phyloP scores from a whole-genome alignment of 31 red algal species.

The Odonthalia washingtoniensis region DNA sequence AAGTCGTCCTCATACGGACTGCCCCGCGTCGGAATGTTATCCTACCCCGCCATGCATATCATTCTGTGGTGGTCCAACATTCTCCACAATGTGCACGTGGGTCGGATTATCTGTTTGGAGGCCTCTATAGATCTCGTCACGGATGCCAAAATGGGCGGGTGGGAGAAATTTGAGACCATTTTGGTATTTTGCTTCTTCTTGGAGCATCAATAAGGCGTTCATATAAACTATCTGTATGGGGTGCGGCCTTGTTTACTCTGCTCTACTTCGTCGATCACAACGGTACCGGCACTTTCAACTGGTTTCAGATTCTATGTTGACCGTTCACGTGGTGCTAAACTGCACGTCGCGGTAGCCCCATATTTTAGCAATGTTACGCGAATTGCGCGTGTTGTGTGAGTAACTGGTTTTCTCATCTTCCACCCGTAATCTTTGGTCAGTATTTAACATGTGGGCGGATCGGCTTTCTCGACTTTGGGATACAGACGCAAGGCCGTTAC shows the following conservation, averaged over 20 bases:
- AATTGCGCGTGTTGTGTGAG: constrained; percentile 13
- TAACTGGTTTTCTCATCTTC: background rate
- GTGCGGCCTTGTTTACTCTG: constrained; percentile 18
- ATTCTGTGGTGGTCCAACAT: constrained; percentile 7
- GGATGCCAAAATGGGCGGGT: constrained; percentile 22
- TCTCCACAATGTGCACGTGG: background rate
- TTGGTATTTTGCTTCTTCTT: constrained; percentile 24
- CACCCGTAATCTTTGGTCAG: constrained; percentile 3
- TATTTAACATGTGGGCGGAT: constrained; percentile 19
- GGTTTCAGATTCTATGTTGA: constrained; percentile 40
- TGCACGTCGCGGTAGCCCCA: constrained; percentile 17
- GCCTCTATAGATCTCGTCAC: background rate
- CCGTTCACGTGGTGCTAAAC: constrained; percentile 14
- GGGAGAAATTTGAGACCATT: background rate
- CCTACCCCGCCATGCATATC: constrained; percentile 1
- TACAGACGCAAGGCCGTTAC: background rate
- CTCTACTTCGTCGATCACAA: background rate
- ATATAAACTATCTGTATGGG: constrained; percentile 52
- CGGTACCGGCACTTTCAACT: background rate
- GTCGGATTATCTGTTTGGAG: background rate
- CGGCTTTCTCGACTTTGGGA: background rate
- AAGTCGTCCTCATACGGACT: no score
- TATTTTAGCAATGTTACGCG: background rate
- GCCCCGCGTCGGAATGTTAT: background rate
- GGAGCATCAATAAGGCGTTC: constrained; percentile 22